These are phyloP conservation scores for Mycena rosella DNA, from an alignment of 768 basidiomycete species.

Conservation along the genomic window DNA sequence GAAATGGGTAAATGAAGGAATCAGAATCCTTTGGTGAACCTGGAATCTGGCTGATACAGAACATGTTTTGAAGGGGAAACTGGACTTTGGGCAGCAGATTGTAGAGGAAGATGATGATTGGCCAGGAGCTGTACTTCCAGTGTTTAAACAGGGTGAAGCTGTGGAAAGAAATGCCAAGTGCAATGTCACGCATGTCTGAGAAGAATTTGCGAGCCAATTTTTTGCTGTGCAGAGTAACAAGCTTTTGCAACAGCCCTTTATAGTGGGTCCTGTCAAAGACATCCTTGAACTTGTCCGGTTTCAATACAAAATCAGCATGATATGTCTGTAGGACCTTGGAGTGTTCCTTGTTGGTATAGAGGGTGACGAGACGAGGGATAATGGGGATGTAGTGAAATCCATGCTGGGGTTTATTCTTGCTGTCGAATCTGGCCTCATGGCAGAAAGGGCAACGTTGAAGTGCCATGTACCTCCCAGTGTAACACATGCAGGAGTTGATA, in stretches of 20 bases:
- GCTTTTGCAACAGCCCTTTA: conserved; percentile 16
- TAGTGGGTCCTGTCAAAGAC: conserved; percentile 49
- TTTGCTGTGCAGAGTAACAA: conserved; percentile 41
- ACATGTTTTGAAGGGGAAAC: conserved; percentile 44
- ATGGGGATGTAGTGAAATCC: neutral
- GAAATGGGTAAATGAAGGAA: conserved; percentile 49
- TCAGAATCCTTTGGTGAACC: conserved; percentile 44
- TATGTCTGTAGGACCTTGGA: neutral
- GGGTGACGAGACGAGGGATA: neutral
- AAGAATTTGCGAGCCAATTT: conserved; percentile 44
- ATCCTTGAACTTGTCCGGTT: conserved; percentile 33
- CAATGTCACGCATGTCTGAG: conserved; percentile 47
- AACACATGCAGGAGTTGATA: conserved; percentile 1
- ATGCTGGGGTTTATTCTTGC: neutral
- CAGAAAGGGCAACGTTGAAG: neutral
- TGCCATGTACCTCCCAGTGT: neutral
- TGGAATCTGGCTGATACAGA: conserved; percentile 51
- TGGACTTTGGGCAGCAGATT: conserved; percentile 51
- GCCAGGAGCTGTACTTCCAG: conserved; percentile 46
- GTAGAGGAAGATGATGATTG: conserved; percentile 43
- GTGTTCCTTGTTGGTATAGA: neutral
- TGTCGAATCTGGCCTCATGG: neutral
- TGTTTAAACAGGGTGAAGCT: conserved; percentile 50
- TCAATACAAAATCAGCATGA: neutral
- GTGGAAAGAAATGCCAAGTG: conserved; percentile 50